phyloP scores from a whole-genome alignment of 2,329 filamentous ascomycete species.

The Penicillium sclerotiorum region DNA sequence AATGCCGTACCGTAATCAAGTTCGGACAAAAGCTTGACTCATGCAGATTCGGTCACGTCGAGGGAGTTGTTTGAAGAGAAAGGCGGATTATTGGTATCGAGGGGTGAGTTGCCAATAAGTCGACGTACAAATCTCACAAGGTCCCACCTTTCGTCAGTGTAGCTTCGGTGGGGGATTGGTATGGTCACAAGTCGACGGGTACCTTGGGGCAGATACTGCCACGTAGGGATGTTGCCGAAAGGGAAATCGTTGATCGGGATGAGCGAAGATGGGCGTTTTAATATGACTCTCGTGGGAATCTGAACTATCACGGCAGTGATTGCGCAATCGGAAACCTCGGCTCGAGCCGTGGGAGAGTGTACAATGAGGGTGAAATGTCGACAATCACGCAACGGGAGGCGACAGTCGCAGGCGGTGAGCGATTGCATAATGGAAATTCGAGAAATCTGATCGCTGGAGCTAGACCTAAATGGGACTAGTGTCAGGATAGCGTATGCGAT shows the following conservation, averaged over 20 bases:
- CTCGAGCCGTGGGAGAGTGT: slow-evolving; percentile 1
- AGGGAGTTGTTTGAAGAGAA: no score
- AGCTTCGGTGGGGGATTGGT: slow-evolving; percentile 3
- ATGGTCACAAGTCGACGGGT: no score
- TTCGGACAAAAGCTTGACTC: no score
- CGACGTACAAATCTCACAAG: slow-evolving; percentile 4
- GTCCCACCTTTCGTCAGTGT: not conserved
- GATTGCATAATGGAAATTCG: slow-evolving; percentile 13
- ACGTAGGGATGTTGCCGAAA: no score
- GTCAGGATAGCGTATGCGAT: not conserved
- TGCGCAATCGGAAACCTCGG: slow-evolving; percentile 11
- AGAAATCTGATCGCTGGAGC: slow-evolving; percentile 7
- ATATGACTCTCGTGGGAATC: not conserved
- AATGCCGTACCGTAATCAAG: no score
- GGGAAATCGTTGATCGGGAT: not conserved
- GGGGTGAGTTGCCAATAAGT: no score
- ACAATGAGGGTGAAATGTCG: slow-evolving; percentile 14
- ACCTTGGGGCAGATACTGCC: slow-evolving; percentile 14
- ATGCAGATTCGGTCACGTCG: no score
- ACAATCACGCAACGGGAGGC: slow-evolving; percentile 19
- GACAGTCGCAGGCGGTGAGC: slow-evolving; percentile 16
- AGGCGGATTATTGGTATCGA: no score
- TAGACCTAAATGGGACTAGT: slow-evolving; percentile 1
- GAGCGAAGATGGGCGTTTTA: not conserved
- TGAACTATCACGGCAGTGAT: not conserved